Conservation (phyloP, 83 land plant genomes). For the Picea engelmannii region DNA sequence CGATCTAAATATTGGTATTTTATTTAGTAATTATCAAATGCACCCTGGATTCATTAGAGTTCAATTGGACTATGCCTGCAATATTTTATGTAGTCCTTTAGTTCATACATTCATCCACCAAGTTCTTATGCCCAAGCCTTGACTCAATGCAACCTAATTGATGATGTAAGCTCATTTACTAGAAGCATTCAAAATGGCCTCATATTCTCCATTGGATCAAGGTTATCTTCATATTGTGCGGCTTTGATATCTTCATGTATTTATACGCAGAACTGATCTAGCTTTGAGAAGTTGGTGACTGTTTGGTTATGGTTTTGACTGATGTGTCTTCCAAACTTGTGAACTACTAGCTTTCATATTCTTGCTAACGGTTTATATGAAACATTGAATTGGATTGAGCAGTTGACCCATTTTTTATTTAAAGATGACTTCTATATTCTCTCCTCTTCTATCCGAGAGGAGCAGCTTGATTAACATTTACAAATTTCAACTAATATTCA, state of each 20-base stretch:
- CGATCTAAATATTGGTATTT: not conserved
- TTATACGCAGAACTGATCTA: too few relatives aligned
- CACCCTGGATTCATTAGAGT: not conserved
- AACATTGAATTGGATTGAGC: not conserved
- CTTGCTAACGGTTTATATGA: constrained; percentile 1
- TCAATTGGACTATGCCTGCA: not conserved
- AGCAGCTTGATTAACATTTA: constrained; percentile 3
- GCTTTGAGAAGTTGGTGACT: too few relatives aligned
- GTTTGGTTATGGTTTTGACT: too few relatives aligned
- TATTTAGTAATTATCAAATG: constrained; percentile 12
- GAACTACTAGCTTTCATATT: not conserved
- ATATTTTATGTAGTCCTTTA: not conserved
- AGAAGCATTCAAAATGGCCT: constrained; percentile 11
- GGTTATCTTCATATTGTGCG: too few relatives aligned
- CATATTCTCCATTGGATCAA: not conserved
- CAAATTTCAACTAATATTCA: not conserved
- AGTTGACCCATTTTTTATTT: not conserved
- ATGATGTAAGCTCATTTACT: constrained; percentile 11
- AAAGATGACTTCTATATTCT: constrained; percentile 3
- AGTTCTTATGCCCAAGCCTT: not conserved
- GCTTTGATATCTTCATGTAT: too few relatives aligned
- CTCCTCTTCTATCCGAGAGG: not conserved
- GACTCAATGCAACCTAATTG: constrained; percentile 8
- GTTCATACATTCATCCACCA: not conserved
- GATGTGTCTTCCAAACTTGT: too few relatives aligned